These are phyloP conservation scores for Phytophthora ohioensis DNA, from an alignment of 352 stramenopile genomes.

Conservation along the genomic window DNA sequence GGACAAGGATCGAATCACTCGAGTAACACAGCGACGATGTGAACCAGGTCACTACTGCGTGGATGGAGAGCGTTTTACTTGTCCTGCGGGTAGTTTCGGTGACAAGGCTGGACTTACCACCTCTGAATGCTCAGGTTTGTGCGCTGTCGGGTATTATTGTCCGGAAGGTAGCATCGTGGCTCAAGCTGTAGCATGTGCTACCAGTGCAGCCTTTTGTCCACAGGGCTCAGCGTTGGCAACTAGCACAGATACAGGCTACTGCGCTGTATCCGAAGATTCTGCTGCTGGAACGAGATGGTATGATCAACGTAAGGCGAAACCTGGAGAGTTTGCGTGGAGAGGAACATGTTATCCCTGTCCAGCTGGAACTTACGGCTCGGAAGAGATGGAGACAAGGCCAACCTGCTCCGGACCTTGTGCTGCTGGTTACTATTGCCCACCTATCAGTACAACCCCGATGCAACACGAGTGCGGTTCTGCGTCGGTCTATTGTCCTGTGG, in stretches of 20 bases:
- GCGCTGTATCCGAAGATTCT: conserved; percentile 24
- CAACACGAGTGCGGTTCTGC: conserved; percentile 61
- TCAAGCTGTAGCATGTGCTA: conserved; percentile 41
- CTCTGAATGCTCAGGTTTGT: conserved; percentile 65
- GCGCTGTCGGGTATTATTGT: conserved; percentile 73
- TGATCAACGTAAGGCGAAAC: conserved; percentile 40
- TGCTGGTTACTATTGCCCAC: conserved; percentile 74
- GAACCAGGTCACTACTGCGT: conserved; percentile 74
- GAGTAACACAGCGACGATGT: conserved; percentile 55
- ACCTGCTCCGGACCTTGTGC: conserved; percentile 68
- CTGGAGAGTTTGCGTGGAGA: conserved; percentile 69
- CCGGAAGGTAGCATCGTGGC: conserved; percentile 58
- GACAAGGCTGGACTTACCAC: conserved; percentile 41
- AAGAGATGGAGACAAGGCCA: conserved; percentile 47
- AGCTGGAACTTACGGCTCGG: conserved; percentile 60
- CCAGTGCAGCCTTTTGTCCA: conserved; percentile 49
- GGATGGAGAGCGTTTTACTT: conserved; percentile 38
- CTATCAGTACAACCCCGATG: conserved; percentile 51
- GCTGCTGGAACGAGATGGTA: conserved; percentile 27
- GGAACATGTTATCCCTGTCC: conserved; percentile 74
- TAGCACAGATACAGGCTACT: conserved; percentile 42
- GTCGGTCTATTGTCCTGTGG: conserved; percentile 56
- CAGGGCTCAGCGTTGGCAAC: conserved; percentile 39
- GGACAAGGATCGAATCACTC: conserved; percentile 29
- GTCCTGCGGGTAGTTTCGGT: conserved; percentile 71